Percentiles rank a stretch among this genome's conserved stretches.
Conservation (phyloP, 2,329 filamentous ascomycete genomes). For the Penicillium sp. region DNA sequence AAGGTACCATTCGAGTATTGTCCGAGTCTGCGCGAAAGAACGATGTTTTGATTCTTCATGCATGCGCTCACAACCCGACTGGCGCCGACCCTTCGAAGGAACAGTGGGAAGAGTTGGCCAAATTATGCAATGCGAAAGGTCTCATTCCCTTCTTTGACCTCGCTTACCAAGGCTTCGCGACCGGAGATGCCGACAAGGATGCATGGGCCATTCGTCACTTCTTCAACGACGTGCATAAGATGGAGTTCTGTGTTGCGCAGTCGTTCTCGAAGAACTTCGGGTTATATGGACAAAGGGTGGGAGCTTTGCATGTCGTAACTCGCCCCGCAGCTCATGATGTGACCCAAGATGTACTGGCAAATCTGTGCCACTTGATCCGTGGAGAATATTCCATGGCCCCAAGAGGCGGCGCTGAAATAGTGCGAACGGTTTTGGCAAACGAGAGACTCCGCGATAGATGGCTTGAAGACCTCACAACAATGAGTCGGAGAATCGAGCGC, state of each 20-base stretch:
- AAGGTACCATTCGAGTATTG: neutral
- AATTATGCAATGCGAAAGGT: neutral
- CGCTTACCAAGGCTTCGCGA: neutral
- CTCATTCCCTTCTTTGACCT: neutral
- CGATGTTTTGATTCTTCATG: neutral
- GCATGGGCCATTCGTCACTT: neutral
- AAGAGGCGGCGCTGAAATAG: neutral
- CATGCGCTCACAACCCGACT: neutral
- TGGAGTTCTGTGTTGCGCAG: neutral
- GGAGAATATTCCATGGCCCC: constrained; percentile 1
- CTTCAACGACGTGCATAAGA: neutral
- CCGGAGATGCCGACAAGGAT: neutral
- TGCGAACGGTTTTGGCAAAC: neutral
- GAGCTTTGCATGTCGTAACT: constrained; percentile 1
- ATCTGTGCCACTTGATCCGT: neutral
- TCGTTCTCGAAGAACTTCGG: neutral
- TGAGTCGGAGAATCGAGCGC: neutral
- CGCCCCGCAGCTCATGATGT: neutral
- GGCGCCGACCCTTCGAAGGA: neutral
- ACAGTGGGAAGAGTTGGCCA: neutral
- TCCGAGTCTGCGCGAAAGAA: neutral
- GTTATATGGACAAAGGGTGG: neutral
- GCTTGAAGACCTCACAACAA: neutral
- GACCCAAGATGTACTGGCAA: neutral
- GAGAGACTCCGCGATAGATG: neutral